Base-by-base conservation (phyloP, 169 alveolate genomes). In the Eimeria falciformis region DNA sequence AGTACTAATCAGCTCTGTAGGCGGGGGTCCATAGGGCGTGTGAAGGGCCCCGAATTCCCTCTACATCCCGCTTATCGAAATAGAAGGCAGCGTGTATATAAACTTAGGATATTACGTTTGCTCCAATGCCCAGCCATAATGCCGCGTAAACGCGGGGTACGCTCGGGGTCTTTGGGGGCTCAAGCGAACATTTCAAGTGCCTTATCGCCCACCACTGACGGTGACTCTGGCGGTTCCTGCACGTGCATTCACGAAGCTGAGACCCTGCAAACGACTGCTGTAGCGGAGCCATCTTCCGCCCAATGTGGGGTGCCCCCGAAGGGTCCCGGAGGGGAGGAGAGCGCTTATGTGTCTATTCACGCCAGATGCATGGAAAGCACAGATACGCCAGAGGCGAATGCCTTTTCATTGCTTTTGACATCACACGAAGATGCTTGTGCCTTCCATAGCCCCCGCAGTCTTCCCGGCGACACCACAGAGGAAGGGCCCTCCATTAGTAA, bases 361-460 rank as follows among this genome's bases (percentile, higher is more conserved):
- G 69, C 56, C 23, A n/a, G 33, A 37, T 73, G 29, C 33, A 37
- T 81, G 18, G 75, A 81, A 25, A 21, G 89, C 53, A n/a, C 25
- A 33, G 50, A 33, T 27, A n/a, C 43, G 23, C 17, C 56, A 23
- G 37, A 27, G 23, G 37, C 55, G 58, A 55, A 18, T 21, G 77
- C 50, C 40, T 29, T 56, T 29, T 58, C 89, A 18, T 56, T 56
- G 23, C 21, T 37, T 1, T 37, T 12, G 53, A 37, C 40, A 17
- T 81, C 89, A 2, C 89, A 53, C n/a, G 89, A 81, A 29, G 89
- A 81, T 56, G 58, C 77, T 18, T 81, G 75, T 55, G 50, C 89
- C 27, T 81, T 81, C 66, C 89, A 81, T 81, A 81, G 89, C 47
- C 89, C 89, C 4, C 89, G 89, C 7, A 81, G 89, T 55, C 6